A percentile compares a stretch with the other conserved stretches of the same genome.
Conservation (phyloP, 768 basidiomycete species). For the Amanita molliuscula region DNA sequence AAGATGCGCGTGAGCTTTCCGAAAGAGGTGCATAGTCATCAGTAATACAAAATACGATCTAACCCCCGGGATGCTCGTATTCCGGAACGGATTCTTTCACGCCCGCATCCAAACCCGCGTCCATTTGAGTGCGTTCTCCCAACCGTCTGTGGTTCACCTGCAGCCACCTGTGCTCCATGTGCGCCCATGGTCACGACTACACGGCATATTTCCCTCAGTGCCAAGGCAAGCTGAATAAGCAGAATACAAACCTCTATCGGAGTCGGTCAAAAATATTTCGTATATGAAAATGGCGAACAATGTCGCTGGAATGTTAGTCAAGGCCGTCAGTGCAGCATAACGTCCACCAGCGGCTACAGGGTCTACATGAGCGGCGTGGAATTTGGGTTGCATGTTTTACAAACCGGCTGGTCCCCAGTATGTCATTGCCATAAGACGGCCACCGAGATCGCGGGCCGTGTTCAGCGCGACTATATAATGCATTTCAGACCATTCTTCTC, state of each 20-base stretch:
- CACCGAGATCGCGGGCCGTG: constrained; percentile 59
- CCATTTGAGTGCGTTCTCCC: neutral
- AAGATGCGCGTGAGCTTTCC: too few species aligned
- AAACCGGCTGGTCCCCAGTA: constrained; percentile 44
- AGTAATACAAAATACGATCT: neutral
- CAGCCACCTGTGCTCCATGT: neutral
- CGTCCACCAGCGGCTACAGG: constrained; percentile 34
- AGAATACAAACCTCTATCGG: constrained; percentile 36
- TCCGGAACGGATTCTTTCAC: neutral
- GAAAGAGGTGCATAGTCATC: too few species aligned
- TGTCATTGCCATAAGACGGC: constrained; percentile 47
- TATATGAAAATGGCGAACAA: constrained; percentile 43
- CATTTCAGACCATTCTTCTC: neutral
- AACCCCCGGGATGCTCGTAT: neutral
- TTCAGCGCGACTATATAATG: constrained; percentile 46
- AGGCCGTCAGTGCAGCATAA: constrained; percentile 54
- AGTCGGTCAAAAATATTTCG: constrained; percentile 47
- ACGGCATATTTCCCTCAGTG: neutral
- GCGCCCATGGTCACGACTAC: constrained; percentile 2
- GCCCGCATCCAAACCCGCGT: neutral
- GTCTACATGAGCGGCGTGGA: constrained; percentile 1
- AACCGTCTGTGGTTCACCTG: neutral
- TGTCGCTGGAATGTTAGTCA: constrained; percentile 59
- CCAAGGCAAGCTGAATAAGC: neutral
- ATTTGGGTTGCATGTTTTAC: constrained; percentile 1